These are phyloP conservation scores for Yamadazyma pseudoaaseri DNA, from an alignment of 1,139 yeast species.

Conservation along the genomic window DNA sequence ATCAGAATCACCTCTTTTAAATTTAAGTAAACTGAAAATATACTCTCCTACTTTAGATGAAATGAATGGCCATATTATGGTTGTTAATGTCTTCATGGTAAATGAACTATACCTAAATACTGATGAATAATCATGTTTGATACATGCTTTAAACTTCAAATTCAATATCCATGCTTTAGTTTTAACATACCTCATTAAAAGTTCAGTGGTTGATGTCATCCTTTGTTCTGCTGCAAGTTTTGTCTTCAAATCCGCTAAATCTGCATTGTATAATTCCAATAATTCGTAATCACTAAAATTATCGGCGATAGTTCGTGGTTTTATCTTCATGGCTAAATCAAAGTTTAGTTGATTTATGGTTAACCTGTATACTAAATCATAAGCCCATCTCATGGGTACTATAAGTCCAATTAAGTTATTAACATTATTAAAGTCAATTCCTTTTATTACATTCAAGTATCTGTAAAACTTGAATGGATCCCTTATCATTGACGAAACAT, in stretches of 20 bases:
- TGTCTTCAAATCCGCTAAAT: slow-evolving; percentile 12
- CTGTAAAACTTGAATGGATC: slow-evolving; percentile 12
- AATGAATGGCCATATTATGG: slow-evolving; percentile 41
- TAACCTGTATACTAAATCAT: slow-evolving; percentile 37
- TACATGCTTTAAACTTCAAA: slow-evolving; percentile 30
- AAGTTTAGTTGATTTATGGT: slow-evolving; percentile 49
- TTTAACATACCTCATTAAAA: slow-evolving; percentile 12
- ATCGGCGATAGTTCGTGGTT: slow-evolving; percentile 41
- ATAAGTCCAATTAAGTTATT: slow-evolving; percentile 33
- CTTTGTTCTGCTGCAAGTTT: slow-evolving; percentile 5
- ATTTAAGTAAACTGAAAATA: slow-evolving; percentile 15
- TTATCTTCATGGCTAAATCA: slow-evolving; percentile 25
- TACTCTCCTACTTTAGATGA: slow-evolving; percentile 34
- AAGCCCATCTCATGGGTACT: slow-evolving; percentile 38
- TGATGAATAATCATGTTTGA: slow-evolving; percentile 35
- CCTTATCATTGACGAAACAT: slow-evolving; percentile 9
- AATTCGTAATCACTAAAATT: slow-evolving; percentile 19
- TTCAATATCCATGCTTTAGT: slow-evolving; percentile 15
- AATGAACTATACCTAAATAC: slow-evolving; percentile 24
- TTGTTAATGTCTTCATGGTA: slow-evolving; percentile 29
- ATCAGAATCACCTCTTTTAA: slow-evolving; percentile 2
- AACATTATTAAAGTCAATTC: slow-evolving; percentile 30
- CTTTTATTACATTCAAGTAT: slow-evolving; percentile 17
- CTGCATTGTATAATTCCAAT: slow-evolving; percentile 25
- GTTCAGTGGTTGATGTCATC: slow-evolving; percentile 1